Evolutionary conservation across 2,329 filamentous ascomycete genomes (phyloP), one percentile per base, ranked within the genome.

Genomic region (Xylaria hypoxylon): DNA sequence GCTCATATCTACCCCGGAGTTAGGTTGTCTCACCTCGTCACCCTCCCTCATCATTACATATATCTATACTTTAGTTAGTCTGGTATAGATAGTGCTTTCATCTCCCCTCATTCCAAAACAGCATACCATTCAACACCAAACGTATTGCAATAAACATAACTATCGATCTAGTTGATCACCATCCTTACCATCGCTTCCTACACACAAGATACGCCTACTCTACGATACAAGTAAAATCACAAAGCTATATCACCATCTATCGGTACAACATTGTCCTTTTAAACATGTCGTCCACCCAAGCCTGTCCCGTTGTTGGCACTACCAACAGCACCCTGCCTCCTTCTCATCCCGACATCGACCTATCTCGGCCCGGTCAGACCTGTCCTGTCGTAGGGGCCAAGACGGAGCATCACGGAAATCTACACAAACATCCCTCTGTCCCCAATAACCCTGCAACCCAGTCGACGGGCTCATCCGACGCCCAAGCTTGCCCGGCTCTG

Each of bases 361-460:
- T 82, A 51, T 76, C 77, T 33, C 74, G 78, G 72, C 78, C 80
- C 0, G 79, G 80, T 35, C 79, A 80, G 68, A 77, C 69, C 8
- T 82, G 80, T 72, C 80, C 80, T 42, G 75, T 81, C 52, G 80
- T 82, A 31, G 80, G 80, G 52, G 80, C 80, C 13, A 79, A 78
- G 70, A 79, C 80, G 7, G 80, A 82, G 65, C 80, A 82, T 70
- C 80, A 82, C 71, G 62, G 72, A 61, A 74, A 77, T 71, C 76
- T 82, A 11, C 76, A 78, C 75, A 77, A 80, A 70, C 80, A 82
- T 74, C 80, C 80, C 2, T 66, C 74, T 17, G 76, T 81, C 15
- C 66, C 77, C 47, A 26, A 72, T 68, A 63, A 73, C 71, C 64
- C 73, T 7, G 68, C 69, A 44, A 72, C 68, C 7, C 59, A 61